phyloP scores from a whole-genome alignment of 192 early-diverging fungal genomes.

The Backusella tuberculispora region DNA sequence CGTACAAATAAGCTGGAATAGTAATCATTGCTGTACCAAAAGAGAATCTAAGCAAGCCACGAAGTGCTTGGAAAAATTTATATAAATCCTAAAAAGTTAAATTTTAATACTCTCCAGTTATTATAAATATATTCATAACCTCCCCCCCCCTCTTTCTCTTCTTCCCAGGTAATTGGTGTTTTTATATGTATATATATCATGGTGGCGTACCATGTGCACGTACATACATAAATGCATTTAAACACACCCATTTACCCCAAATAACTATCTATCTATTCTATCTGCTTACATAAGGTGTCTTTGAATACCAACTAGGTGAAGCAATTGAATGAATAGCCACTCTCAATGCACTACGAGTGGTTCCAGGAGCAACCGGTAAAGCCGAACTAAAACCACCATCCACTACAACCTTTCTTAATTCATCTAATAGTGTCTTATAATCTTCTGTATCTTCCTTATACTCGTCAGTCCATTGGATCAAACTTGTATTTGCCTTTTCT shows the following conservation, averaged over 20 bases:
- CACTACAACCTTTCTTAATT: constrained; percentile 62
- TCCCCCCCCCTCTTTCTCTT: neutral
- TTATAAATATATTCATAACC: neutral
- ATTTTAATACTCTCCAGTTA: no score
- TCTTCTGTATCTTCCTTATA: constrained; percentile 38
- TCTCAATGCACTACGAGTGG: constrained; percentile 70
- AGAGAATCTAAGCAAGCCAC: constrained; percentile 76
- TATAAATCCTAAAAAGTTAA: constrained; percentile 50
- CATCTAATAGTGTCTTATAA: constrained; percentile 46
- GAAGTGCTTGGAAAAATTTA: constrained; percentile 75
- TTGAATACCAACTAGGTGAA: constrained; percentile 78
- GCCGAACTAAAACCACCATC: constrained; percentile 62
- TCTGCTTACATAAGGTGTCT: constrained; percentile 53
- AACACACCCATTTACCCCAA: no score
- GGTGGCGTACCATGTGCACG: neutral
- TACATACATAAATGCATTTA: no score
- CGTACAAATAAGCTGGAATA: constrained; percentile 80
- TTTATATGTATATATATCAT: neutral
- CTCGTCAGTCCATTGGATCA: constrained; percentile 44
- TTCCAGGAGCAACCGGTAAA: constrained; percentile 33
- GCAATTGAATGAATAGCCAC: constrained; percentile 83
- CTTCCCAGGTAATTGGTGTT: no score
- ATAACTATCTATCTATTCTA: neutral
- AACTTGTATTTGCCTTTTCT: constrained; percentile 54
- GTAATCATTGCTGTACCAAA: constrained; percentile 79